Evolutionary conservation across 345 rosid genomes (phyloP).

Genomic region (Hibiscus mutabilis): DNA sequence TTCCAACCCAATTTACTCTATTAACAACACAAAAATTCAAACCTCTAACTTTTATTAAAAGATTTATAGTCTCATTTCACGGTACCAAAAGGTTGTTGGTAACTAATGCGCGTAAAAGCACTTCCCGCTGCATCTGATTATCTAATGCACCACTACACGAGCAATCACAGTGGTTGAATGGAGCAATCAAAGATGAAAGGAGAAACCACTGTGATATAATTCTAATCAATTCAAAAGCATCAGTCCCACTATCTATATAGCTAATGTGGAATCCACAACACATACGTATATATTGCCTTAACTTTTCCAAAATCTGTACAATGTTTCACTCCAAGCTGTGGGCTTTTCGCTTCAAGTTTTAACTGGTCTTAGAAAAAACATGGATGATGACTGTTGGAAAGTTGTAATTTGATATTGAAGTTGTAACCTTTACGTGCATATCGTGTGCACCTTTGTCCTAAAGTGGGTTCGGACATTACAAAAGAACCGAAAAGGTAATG

Average conservation of each 20-base stretch:
- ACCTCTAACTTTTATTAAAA: no score
- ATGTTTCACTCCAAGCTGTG: not conserved
- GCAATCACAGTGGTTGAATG: no score
- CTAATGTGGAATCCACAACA: not conserved
- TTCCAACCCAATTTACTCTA: no score
- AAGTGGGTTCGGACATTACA: not conserved
- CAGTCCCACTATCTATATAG: not conserved
- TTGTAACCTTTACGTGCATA: not conserved
- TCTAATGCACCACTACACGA: no score
- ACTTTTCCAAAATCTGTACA: not conserved
- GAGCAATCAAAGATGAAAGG: no score
- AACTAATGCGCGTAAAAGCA: no score
- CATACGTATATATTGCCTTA: not conserved
- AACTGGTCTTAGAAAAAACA: not conserved
- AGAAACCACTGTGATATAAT: no score
- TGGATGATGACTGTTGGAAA: not conserved
- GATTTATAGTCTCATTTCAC: no score
- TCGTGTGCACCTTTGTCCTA: not conserved
- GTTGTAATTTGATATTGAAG: not conserved
- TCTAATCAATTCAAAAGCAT: no score
- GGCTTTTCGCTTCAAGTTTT: conserved; percentile 3
- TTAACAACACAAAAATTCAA: no score
- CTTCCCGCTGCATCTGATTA: no score
- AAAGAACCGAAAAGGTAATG: not conserved
- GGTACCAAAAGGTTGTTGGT: no score